Evolutionary conservation across 495 filamentous ascomycete genomes (phyloP), one percentile per base, ranked within the genome.

Genomic region (Talaromyces trachyspermus): DNA sequence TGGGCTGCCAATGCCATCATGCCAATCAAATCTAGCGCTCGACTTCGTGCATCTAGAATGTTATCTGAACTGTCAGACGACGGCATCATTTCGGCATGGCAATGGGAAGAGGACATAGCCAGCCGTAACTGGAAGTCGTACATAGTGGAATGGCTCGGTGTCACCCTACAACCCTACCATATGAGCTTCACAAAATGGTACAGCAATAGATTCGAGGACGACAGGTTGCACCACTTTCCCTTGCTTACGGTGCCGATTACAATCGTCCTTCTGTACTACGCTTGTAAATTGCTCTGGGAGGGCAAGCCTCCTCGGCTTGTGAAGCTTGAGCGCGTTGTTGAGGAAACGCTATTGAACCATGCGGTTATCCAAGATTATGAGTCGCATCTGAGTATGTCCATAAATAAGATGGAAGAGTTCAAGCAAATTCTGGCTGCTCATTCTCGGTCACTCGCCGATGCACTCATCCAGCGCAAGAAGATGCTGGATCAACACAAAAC

Each of bases 291-390:
- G 25, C 14, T 45, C 14, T 45, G 42, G 18, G 15, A 45, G 18
- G 42, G 12, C 15, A 45, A 45, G 14, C 12, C 25, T 9, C 17
- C 17, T n/a, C 17, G 18, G 8, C 42, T 45, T 26, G 9, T 11
- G n/a, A 23, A 20, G 12, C n/a, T 33, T n/a, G 42, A 33, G 42
- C 29, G 20, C 20, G 22, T 29, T 17, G 32, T 30, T 32, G 42
- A 45, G 15, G 42, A 45, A 24, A 45, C 42, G 4, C 27, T 30
- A n/a, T 17, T 14, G 17, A 45, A 45, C n/a, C 15, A 45, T 17
- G 42, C 42, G 17, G 26, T 45, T 5, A 30, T 14, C 10, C 15
- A 22, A 14, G 27, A 45, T 22, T 45, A 26, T 22, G 15, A 45
- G 29, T 4, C n/a, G 5, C n/a, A 32, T 17, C 42, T 45, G 3